Evolutionary conservation across 192 early-diverging fungal species (phyloP).

Genomic region (Podila minutissima): DNA sequence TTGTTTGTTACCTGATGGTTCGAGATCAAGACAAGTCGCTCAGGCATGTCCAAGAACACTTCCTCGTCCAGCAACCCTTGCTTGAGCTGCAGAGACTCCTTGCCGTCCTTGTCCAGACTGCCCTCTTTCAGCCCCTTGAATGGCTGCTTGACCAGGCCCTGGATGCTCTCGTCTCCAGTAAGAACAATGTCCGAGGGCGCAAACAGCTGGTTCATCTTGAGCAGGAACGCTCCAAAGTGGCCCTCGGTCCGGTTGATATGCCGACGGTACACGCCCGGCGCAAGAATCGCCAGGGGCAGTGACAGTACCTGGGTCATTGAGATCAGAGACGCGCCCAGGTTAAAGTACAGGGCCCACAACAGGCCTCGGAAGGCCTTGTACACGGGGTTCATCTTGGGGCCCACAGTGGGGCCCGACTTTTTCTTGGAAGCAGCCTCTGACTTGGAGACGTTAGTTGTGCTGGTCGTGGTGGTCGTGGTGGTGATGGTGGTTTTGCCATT

Average conservation of each 20-base stretch:
- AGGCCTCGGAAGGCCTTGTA: conserved; percentile 34
- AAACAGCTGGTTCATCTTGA: conserved; percentile 61
- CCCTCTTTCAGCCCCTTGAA: conserved; percentile 20
- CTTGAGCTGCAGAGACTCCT: conserved; percentile 10
- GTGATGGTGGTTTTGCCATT: neutral
- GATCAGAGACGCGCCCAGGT: conserved; percentile 36
- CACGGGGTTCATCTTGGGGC: conserved; percentile 45
- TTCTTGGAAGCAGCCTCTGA: conserved; percentile 2
- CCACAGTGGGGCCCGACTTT: neutral
- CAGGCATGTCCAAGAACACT: conserved; percentile 49
- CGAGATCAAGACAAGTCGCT: conserved; percentile 57
- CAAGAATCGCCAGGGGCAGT: conserved; percentile 30
- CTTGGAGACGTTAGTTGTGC: conserved; percentile 6
- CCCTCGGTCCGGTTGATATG: conserved; percentile 51
- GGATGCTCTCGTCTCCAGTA: conserved; percentile 53
- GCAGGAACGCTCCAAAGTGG: conserved; percentile 56
- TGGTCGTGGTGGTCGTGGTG: conserved; percentile 2
- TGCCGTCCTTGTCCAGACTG: conserved; percentile 8
- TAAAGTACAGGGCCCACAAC: conserved; percentile 36
- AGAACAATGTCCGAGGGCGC: conserved; percentile 60
- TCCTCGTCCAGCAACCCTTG: conserved; percentile 23
- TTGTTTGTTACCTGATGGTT: conserved; percentile 64
- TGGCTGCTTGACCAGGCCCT: conserved; percentile 26
- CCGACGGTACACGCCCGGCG: conserved; percentile 38
- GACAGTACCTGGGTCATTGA: conserved; percentile 48